These are phyloP conservation scores for Leptographium flavum DNA, from an alignment of 2,329 filamentous ascomycete genomes.

Conservation along the genomic window DNA sequence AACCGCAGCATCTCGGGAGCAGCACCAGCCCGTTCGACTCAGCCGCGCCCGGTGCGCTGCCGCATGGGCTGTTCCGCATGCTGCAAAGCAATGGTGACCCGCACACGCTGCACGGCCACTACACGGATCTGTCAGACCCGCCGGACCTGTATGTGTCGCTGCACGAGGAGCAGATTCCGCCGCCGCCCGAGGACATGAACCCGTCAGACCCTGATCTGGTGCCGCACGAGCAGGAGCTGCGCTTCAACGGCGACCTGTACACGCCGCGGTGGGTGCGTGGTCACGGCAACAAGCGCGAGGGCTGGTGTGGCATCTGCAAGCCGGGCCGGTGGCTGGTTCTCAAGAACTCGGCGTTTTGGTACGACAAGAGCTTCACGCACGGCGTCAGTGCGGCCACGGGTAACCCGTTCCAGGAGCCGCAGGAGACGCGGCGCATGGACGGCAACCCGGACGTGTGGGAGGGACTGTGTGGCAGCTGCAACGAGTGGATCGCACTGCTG, in stretches of 20 bases:
- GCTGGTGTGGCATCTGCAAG: slow-evolving; percentile 83
- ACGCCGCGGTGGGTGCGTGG: slow-evolving; percentile 75
- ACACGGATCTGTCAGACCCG: slow-evolving; percentile 58
- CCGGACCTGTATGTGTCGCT: slow-evolving; percentile 66
- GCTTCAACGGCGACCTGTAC: slow-evolving; percentile 71
- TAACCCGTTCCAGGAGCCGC: slow-evolving; percentile 62
- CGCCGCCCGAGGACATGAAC: slow-evolving; percentile 70
- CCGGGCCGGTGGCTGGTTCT: slow-evolving; percentile 74
- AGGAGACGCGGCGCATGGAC: slow-evolving; percentile 61
- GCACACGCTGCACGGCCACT: slow-evolving; percentile 53
- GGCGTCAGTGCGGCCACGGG: slow-evolving; percentile 75
- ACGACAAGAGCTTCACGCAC: slow-evolving; percentile 82
- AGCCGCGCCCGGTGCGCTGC: slow-evolving; percentile 36
- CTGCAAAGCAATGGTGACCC: slow-evolving; percentile 62
- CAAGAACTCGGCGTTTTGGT: slow-evolving; percentile 88
- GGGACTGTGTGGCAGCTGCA: slow-evolving; percentile 63
- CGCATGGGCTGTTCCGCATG: slow-evolving; percentile 59
- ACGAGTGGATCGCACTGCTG: slow-evolving; percentile 67
- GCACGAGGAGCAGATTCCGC: slow-evolving; percentile 57
- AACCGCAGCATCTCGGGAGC: slow-evolving; percentile 10
- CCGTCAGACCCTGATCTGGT: slow-evolving; percentile 60
- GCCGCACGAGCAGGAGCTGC: slow-evolving; percentile 64
- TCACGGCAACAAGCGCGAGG: slow-evolving; percentile 75
- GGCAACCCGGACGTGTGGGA: slow-evolving; percentile 74
- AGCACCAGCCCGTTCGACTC: slow-evolving; percentile 40